Conservation (phyloP, 2,329 filamentous ascomycete species). For the Calonectria ilicicola region DNA sequence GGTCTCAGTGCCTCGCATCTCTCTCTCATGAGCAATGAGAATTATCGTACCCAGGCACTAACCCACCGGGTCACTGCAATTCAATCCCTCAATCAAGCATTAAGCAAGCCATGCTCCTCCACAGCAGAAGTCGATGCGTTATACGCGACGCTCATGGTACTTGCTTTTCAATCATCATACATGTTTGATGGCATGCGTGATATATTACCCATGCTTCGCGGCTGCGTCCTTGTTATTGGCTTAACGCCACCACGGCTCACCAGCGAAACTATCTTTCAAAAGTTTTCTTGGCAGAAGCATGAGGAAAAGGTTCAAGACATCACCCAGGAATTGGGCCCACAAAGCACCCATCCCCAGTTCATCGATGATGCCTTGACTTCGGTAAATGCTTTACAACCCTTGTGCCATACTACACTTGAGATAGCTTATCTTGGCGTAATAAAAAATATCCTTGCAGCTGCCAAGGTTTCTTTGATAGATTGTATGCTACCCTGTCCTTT, state of each 20-base stretch:
- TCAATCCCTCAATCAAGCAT: slow-evolving; percentile 42
- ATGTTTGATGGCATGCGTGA: slow-evolving; percentile 52
- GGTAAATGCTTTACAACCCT: neutral
- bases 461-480: neutral
- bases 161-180: slow-evolving; percentile 50
- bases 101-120: slow-evolving; percentile 39
- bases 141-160: slow-evolving; percentile 47
- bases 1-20: slow-evolving; percentile 51
- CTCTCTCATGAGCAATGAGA: slow-evolving; percentile 31
- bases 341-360: neutral
- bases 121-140: slow-evolving; percentile 49
- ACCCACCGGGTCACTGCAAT: slow-evolving; percentile 49
- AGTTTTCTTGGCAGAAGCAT: slow-evolving; percentile 13
- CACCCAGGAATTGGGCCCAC: neutral
- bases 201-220: slow-evolving; percentile 46
- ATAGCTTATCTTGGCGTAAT: neutral
- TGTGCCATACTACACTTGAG: neutral
- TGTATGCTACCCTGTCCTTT: neutral
- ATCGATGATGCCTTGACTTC: neutral
- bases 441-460: neutral
- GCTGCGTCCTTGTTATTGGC: slow-evolving; percentile 37
- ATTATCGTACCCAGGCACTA: slow-evolving; percentile 41
- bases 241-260: neutral
- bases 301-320: neutral
- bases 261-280: slow-evolving; percentile 9